Conservation (phyloP, 352 stramenopile genomes). For the Thalassiosira mediterranea region DNA sequence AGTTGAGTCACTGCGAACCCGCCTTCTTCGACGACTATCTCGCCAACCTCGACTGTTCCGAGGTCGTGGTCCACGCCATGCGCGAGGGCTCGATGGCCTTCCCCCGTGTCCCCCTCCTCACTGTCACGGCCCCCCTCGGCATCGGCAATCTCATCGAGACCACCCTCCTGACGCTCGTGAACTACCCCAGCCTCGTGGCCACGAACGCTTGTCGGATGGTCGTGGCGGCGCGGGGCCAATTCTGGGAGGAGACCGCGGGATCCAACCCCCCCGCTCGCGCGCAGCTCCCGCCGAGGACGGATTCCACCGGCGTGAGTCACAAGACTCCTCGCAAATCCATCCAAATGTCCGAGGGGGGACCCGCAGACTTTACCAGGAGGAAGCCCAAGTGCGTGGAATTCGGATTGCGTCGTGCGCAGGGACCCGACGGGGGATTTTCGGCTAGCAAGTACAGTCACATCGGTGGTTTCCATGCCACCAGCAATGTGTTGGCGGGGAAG, state of each 20-base stretch:
- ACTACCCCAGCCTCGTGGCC: conserved; percentile 95
- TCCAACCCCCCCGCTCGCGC: not conserved
- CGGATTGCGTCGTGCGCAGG: conserved; percentile 92
- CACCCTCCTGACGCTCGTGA: conserved; percentile 96
- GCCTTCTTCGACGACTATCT: conserved; percentile 95
- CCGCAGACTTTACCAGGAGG: conserved; percentile 40
- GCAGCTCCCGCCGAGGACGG: not conserved
- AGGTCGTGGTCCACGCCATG: conserved; percentile 93
- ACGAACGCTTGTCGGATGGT: conserved; percentile 98
- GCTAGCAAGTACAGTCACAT: conserved; percentile 97
- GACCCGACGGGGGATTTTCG: conserved; percentile 95
- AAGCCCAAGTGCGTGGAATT: conserved; percentile 88
- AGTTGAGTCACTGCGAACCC: conserved; percentile 85
- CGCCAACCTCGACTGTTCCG: conserved; percentile 90
- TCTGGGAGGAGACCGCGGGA: conserved; percentile 38
- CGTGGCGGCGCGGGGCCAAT: conserved; percentile 88
- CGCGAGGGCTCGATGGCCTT: conserved; percentile 96
- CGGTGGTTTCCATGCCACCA: conserved; percentile 96
- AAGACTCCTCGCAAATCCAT: conserved; percentile 23
- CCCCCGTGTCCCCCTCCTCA: conserved; percentile 92
- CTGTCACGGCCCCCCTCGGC: conserved; percentile 91
- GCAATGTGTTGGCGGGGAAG: conserved; percentile 97
- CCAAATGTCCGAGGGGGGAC: conserved; percentile 35
- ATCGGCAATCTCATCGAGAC: conserved; percentile 98
- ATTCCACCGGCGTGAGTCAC: not conserved